Conservation (phyloP, 2,329 filamentous ascomycete species). For the Colletotrichum tofieldiae region DNA sequence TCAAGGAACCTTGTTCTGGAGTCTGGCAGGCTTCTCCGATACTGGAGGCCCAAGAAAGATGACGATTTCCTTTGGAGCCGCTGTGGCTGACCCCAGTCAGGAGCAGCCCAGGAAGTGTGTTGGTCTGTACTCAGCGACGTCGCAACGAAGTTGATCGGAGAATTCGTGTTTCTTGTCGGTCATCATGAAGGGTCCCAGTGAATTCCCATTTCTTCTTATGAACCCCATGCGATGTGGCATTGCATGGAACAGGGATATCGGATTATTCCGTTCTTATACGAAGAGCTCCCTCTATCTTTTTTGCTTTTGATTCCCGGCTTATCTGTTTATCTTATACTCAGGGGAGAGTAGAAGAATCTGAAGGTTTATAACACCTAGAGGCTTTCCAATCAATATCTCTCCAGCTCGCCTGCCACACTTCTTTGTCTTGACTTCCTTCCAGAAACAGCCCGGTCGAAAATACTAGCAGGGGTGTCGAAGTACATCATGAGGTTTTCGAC, state of each 20-base stretch:
- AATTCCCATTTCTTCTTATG: background rate
- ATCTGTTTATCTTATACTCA: background rate
- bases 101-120: background rate
- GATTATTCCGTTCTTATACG: background rate
- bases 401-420: background rate
- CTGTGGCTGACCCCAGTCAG: background rate
- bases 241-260: background rate
- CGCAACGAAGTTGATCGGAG: background rate
- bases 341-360: background rate
- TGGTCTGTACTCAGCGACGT: background rate
- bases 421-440: background rate
- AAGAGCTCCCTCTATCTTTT: background rate
- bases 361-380: background rate
- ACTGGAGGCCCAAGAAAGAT: background rate
- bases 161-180: background rate
- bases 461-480: background rate
- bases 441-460: background rate
- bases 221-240: background rate
- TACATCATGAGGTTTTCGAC: background rate
- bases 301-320: background rate
- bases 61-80: background rate
- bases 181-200: background rate
- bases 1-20: background rate
- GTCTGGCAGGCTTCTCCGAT: background rate
- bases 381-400: background rate